Base-by-base conservation (phyloP, 2,329 filamentous ascomycete genomes). In the Monilinia fructicola region DNA sequence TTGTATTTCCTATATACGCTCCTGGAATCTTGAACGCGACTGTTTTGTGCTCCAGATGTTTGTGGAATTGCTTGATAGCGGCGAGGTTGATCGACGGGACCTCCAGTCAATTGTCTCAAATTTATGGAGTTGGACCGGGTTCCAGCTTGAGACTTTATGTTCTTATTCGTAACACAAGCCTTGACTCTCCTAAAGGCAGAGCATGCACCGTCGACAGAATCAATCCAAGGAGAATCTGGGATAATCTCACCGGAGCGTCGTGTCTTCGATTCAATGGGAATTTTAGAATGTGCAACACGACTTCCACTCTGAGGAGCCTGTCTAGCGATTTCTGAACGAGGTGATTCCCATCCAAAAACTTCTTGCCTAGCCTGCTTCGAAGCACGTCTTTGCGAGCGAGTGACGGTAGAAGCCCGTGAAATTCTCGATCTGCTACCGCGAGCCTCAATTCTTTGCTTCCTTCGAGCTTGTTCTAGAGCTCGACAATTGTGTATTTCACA, bases 301-400 rank as follows among this genome's bases (percentile, higher is more conserved):
- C 7, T 54, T 16, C 21, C 40, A 28, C 28, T 46, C 28, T 26
- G 26, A 38, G 48, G 64, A 54, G n/a, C 26, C 10, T 62, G 46
- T 18, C 56, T 54, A 62, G 21, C 11, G 16, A 48, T 44, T 48
- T 40, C 38, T 10, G 63, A 42, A 21, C 53, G 44, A 60, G 54
- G 61, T 23, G 68, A 68, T 54, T 69, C 64, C 69, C 70, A 71
- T 26, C 71, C 70, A 68, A 72, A 73, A 35, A 68, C 62, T 65
- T 70, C 53, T n/a, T 72, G 68, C 50, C 59, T 71, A 31, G 68
- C 69, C 40, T 69, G 67, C 21, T 61, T 64, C 52, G 62, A 69
- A 63, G 65, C 69, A 38, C 68, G 67, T 59, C 65, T 70, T 23
- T 70, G 68, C 38, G 69, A 67, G 40, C 65, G 55, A 64, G 59